Evolutionary conservation across 2,329 filamentous ascomycete species (phyloP).

Genomic region (Rugonectria rugulosa): DNA sequence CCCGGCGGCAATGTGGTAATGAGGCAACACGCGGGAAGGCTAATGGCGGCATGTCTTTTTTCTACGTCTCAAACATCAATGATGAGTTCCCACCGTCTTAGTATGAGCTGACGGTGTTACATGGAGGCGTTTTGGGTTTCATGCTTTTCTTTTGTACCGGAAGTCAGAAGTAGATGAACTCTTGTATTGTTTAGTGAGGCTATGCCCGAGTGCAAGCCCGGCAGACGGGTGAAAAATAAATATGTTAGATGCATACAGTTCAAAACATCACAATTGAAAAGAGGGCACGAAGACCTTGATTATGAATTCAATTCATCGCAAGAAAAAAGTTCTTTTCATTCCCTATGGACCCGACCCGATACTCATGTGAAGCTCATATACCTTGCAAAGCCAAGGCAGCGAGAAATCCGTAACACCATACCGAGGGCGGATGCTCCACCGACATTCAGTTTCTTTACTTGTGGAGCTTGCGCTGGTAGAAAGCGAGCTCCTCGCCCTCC

Average conservation of each 20-base stretch:
- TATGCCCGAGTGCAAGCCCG: no score
- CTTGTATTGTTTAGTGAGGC: constrained; percentile 12
- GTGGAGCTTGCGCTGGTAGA: constrained; percentile 99
- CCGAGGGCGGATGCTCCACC: constrained; percentile 39
- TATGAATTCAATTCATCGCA: constrained; percentile 44
- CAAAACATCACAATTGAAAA: constrained; percentile 25
- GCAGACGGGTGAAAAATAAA: constrained; percentile 19
- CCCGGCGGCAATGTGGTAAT: constrained; percentile 30
- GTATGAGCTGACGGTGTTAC: constrained; percentile 14
- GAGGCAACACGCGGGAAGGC: constrained; percentile 26
- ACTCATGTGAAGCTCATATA: constrained; percentile 48
- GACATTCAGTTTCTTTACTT: constrained; percentile 71
- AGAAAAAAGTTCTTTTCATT: constrained; percentile 44
- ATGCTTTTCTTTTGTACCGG: constrained; percentile 8
- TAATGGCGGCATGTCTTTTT: constrained; percentile 23
- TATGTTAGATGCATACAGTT: constrained; percentile 6
- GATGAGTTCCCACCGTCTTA: constrained; percentile 18
- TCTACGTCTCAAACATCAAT: constrained; percentile 26
- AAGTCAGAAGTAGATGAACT: constrained; percentile 5
- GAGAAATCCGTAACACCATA: constrained; percentile 51
- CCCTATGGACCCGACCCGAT: constrained; percentile 49
- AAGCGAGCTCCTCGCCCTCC: constrained; percentile 99
- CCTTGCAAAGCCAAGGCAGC: constrained; percentile 45
- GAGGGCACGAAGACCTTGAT: constrained; percentile 35
- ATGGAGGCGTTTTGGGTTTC: constrained; percentile 17